These are phyloP conservation scores for Xylaria sp. DNA, from an alignment of 2,329 filamentous ascomycete species.

Conservation along the genomic window DNA sequence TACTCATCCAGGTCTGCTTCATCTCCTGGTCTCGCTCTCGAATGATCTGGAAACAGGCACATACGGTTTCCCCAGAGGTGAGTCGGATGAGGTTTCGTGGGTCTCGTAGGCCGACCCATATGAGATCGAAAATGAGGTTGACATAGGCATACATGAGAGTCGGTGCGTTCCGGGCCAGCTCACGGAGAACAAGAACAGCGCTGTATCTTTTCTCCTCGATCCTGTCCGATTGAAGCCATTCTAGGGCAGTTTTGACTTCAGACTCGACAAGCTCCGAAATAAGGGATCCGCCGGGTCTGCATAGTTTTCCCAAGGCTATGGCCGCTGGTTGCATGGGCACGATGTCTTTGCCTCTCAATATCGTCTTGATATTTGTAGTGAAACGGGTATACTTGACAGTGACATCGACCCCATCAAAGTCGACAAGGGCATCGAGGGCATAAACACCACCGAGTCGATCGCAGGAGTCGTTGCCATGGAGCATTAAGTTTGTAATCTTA, in stretches of 20 bases:
- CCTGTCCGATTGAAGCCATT: constrained; percentile 93
- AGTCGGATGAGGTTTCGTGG: constrained; percentile 85
- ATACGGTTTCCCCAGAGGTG: constrained; percentile 87
- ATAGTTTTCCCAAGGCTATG: constrained; percentile 81
- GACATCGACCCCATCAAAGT: constrained; percentile 92
- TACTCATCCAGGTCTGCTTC: constrained; percentile 80
- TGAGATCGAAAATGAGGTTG: constrained; percentile 88
- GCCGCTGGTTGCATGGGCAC: constrained; percentile 87
- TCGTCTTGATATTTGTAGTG: constrained; percentile 79
- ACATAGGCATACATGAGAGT: constrained; percentile 96
- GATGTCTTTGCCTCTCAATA: constrained; percentile 86
- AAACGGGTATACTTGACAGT: constrained; percentile 93
- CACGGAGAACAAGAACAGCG: constrained; percentile 82
- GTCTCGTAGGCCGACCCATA: constrained; percentile 92
- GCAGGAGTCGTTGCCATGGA: constrained; percentile 77
- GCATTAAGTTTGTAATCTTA: constrained; percentile 61
- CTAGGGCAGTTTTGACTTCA: constrained; percentile 90
- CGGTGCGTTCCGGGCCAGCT: constrained; percentile 86
- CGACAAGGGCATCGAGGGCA: constrained; percentile 86
- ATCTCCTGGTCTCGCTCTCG: constrained; percentile 84
- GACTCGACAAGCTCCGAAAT: constrained; percentile 95
- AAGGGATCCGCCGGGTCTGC: constrained; percentile 84
- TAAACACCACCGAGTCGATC: constrained; percentile 90
- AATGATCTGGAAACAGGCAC: constrained; percentile 93
- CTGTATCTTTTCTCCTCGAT: constrained; percentile 91